Evolutionary conservation across 345 rosid genomes (phyloP), one percentile per base, ranked within the genome.

Genomic region (Euphorbia peplus): DNA sequence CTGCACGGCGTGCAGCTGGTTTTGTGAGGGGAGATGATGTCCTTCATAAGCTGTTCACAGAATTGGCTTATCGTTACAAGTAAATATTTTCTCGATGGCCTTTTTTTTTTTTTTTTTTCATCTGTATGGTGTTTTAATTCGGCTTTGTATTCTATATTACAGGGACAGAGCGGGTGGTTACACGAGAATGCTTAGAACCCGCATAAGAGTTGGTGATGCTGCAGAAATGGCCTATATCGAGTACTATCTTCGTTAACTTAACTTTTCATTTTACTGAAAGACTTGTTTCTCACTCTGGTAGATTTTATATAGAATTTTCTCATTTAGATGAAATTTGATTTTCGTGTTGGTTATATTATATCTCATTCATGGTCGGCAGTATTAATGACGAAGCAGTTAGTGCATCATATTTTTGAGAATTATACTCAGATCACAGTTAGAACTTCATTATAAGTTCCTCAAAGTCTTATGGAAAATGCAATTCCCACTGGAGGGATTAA

Each of bases 111-210:
- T 63, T 56, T 75, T 28, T 47, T 26, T 4, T 47, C 11, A 14
- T 46, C 2, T 37, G 29, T 25, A 5, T 25, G 14, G 25, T 30
- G 46, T 50, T 52, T 75, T 41, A 32, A 64, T 52, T 61, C 59
- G 22, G 32, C 55, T 52, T 28, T 44, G 16, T 70, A 61, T 11
- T 70, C 21, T 74, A 70, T 61, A 18, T 60, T 68, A 58, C 86
- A 93, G 97, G 72, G 95, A 91, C 67, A 82, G 98, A 83, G 84
- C 91, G 44, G 97, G 98, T 73, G 98, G 97, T 63, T 93, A 88
- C 82, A 89, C 98, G 9, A 91, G 96, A 83, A 52, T 91, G 74
- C 95, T 91, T 28, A 83, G 91, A 30, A 89, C 97, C 42, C 97
- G 95, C 65, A 87, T 91, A 8, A 81, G 98, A 68, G 93, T 88